These are phyloP conservation scores for Sarocladiaceae sp. DNA, from an alignment of 2,329 filamentous ascomycete species.

Conservation along the genomic window DNA sequence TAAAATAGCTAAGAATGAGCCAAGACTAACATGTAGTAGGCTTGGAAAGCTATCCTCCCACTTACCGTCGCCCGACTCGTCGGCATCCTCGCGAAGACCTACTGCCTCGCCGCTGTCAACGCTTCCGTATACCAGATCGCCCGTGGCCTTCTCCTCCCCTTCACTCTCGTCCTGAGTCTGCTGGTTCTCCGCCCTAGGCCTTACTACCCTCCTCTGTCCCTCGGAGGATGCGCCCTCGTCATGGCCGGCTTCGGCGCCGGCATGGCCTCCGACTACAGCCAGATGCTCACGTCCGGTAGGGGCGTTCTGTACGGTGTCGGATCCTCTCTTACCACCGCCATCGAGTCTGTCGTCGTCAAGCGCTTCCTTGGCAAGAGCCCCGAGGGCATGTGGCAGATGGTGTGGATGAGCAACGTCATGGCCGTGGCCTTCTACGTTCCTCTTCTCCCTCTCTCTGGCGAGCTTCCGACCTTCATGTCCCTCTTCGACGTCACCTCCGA, in stretches of 20 bases:
- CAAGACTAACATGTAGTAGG: slow-evolving; percentile 13
- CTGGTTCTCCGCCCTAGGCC: slow-evolving; percentile 21
- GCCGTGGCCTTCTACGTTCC: slow-evolving; percentile 20
- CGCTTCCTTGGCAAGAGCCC: slow-evolving; percentile 20
- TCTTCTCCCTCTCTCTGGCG: slow-evolving; percentile 20
- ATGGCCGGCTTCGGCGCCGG: slow-evolving; percentile 22
- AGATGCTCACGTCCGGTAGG: slow-evolving; percentile 22
- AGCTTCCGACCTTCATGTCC: slow-evolving; percentile 16
- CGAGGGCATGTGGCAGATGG: slow-evolving; percentile 24
- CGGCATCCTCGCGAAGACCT: slow-evolving; percentile 22
- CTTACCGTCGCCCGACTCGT: slow-evolving; percentile 21
- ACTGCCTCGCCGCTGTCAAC: slow-evolving; percentile 23
- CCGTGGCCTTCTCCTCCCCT: slow-evolving; percentile 20
- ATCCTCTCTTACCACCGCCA: slow-evolving; percentile 21
- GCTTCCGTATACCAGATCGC: slow-evolving; percentile 23
- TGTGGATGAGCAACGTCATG: slow-evolving; percentile 24
- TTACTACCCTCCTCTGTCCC: slow-evolving; percentile 21
- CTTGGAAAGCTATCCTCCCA: slow-evolving; percentile 20
- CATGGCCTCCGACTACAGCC: slow-evolving; percentile 22
- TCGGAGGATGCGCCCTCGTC: slow-evolving; percentile 21
- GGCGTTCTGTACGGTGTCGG: slow-evolving; percentile 20
- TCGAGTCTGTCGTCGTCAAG: slow-evolving; percentile 23
- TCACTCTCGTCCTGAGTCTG: slow-evolving; percentile 21
- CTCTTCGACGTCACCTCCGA: slow-evolving; percentile 15
- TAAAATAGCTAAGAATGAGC: neutral